Evolutionary conservation across 371 early-diverging fungal genomes (phyloP).

Genomic region (Smittium mucronatum): DNA sequence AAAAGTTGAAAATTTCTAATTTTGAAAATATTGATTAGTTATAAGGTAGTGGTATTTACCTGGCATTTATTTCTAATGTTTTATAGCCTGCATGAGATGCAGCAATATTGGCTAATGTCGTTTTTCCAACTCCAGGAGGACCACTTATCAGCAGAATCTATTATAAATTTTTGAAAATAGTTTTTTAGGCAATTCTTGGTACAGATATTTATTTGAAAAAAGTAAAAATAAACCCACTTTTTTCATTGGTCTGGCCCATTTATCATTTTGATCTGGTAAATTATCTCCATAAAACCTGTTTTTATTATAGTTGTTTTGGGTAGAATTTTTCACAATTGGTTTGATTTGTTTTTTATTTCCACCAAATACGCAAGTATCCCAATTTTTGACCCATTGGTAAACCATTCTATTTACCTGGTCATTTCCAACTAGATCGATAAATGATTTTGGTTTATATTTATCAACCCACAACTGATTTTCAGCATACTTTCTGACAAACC

Average conservation of each 20-base stretch:
- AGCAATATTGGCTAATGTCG: constrained; percentile 90
- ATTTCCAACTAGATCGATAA: constrained; percentile 86
- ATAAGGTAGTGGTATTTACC: too few relatives aligned
- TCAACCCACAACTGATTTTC: constrained; percentile 80
- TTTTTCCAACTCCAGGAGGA: constrained; percentile 97
- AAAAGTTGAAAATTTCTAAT: too few relatives aligned
- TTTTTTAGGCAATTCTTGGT: not conserved
- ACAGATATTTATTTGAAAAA: not conserved
- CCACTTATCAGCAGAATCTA: constrained; percentile 79
- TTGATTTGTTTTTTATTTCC: constrained; percentile 14
- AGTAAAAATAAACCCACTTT: constrained; percentile 32
- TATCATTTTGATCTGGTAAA: not conserved
- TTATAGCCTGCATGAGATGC: constrained; percentile 87
- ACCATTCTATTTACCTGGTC: constrained; percentile 79
- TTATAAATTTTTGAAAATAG: not conserved
- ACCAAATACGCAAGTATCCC: constrained; percentile 92
- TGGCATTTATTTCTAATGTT: constrained; percentile 91
- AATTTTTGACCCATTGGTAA: constrained; percentile 83
- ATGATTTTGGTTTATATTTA: constrained; percentile 71
- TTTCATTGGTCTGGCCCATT: constrained; percentile 41
- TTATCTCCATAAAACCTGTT: not conserved
- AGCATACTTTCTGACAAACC: too few relatives aligned
- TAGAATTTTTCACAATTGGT: not conserved
- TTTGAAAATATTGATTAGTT: too few relatives aligned
- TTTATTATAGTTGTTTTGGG: not conserved